Evolutionary conservation across 108 stramenopile species (phyloP), one percentile per base, ranked within the genome.

Genomic region (Nitzschia sp.): DNA sequence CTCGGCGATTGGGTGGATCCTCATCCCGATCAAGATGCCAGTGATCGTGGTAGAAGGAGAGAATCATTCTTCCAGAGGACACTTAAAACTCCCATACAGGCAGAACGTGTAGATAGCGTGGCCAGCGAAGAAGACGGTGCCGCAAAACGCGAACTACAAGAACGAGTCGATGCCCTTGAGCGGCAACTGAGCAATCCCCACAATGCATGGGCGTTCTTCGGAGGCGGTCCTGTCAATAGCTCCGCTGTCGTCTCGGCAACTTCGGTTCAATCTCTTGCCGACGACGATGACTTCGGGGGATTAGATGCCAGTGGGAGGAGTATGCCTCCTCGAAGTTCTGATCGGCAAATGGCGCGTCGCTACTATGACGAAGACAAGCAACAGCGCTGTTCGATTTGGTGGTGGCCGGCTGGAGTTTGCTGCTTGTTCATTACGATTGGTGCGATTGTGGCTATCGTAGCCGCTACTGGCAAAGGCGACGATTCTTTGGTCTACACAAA

Each of bases 401-500:
- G 38, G 38, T 42, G 38, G 38, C 38, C 38, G 13, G 38, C 38
- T 6, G 38, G 38, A 13, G 9, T 42, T 42, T 42, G 38, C 13
- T 42, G 6, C 38, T 42, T 42, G 38, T 42, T 42, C 6, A 9
- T 42, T 42, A 9, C 38, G 38, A 13, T 54, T n/a, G 53, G 8
- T 6, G 53, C 24, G 5, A 54, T 63, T 63, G 62, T 45, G 19
- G 29, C 62, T 0, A 42, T 63, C 46, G 38, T 25, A 46, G n/a
- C 46, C 26, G 23, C 45, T 46, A 26, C 36, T 32, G 46, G 45
- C 23, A 25, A 27, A 21, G 62, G 46, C 21, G 27, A 38, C 46
- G 5, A 46, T 8, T 42, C 38, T 13, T 42, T 13, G 38, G 38
- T n/a, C n/a, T n/a, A n/a, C n/a, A n/a, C n/a, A n/a, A n/a, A n/a